Base-by-base conservation (phyloP, 352 stramenopile species). In the Globisporangium spinosum region DNA sequence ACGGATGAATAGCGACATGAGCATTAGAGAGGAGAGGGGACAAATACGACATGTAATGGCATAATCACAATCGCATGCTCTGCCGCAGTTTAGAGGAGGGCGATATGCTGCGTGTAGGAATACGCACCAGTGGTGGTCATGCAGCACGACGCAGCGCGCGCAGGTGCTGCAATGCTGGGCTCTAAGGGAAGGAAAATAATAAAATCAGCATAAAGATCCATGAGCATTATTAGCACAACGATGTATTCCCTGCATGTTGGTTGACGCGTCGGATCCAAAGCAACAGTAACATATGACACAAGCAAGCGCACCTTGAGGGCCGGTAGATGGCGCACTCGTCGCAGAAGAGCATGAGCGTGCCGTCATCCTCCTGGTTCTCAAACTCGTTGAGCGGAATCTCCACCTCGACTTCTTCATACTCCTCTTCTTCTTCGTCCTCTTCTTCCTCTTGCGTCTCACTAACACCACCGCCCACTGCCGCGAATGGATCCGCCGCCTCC, bases 71-170 rank as follows among this genome's bases (percentile, higher is more conserved):
- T 12, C 43, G 43, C 43, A 51, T 23, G 43, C 43, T 51, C 43
- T 49, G 40, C 40, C 15, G 40, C 40, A 49, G 40, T 49, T 9
- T 45, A 15, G 38, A 49, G 17, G 6, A 20, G 13, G 40, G 2
- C 13, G 15, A 49, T 22, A 49, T 20, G 40, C 13, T 20, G 6
- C 15, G n/a, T 22, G 17, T 9, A 43, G 9, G 3, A 64, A 34
- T 53, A 71, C 79, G 60, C 69, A 95, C 87, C 87, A 95, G 65
- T 95, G 88, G 47, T 95, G 88, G 67, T 95, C 88, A 65, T 91
- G 82, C 10, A 95, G 73, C 20, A 93, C 76, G 49, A 95, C 77
- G 63, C 88, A 95, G n/a, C 80, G 70, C 56, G 85, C 72, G 64
- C 88, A 95, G 0, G 83, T 91, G 65, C 85, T 71, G 66, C 88